Percentiles rank a stretch among this genome's conserved stretches.
Conservation (phyloP, 257 asterid genomes). For the Solanum chilense region DNA sequence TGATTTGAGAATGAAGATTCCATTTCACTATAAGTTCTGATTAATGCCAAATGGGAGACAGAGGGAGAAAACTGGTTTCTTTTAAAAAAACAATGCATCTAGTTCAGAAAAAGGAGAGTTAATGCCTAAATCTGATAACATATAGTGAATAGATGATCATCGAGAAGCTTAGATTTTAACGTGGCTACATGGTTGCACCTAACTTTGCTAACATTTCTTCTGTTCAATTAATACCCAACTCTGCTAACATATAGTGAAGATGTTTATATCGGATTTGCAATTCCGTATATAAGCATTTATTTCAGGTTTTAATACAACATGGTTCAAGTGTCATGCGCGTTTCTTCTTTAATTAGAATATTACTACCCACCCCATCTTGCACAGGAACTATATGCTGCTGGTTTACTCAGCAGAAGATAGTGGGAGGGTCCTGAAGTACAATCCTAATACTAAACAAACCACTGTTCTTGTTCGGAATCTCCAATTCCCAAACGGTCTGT, state of each 20-base stretch:
- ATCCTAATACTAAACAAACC: slow-evolving; percentile 53
- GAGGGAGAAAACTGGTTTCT: neutral
- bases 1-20: neutral
- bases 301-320: neutral
- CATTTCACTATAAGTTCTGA: neutral
- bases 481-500: slow-evolving; percentile 85
- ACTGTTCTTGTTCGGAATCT: slow-evolving; percentile 58
- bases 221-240: neutral
- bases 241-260: neutral
- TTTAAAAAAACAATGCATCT: neutral
- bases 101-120: neutral
- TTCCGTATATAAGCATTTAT: neutral
- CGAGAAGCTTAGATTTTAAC: neutral
- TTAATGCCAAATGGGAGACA: neutral
- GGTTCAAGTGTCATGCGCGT: neutral
- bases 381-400: slow-evolving; percentile 73
- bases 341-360: neutral
- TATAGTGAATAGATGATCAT: neutral
- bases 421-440: slow-evolving; percentile 80
- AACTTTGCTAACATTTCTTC: neutral
- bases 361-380: neutral
- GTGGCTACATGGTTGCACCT: neutral
- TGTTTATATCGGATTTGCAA: neutral
- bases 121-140: neutral
- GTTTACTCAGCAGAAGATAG: slow-evolving; percentile 68